Base-by-base conservation (phyloP, 2,329 filamentous ascomycete genomes). In the Alternaria postmessia region DNA sequence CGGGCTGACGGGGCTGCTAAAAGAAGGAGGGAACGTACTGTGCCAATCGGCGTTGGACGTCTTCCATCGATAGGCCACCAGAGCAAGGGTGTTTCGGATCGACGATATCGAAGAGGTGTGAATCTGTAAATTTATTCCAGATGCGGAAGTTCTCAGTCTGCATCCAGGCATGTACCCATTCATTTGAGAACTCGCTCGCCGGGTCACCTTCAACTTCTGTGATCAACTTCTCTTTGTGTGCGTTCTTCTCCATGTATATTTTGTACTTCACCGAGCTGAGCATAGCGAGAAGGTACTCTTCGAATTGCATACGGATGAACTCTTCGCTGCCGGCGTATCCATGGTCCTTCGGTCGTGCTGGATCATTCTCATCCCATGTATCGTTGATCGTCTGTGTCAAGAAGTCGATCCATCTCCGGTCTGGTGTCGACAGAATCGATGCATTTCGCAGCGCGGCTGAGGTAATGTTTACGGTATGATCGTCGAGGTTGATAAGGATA, bases 321-420 rank as follows among this genome's bases (percentile, higher is more conserved):
- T 98, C 95, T 80, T 99, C 95, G 64, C 93, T 97, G 30, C 95
- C 95, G 38, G 93, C 89, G 73, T 97, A 99, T 30, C 94, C 94
- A 83, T 97, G 90, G 2, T 93, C 96, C 72, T 93, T 97, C n/a
- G 95, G 95, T 48, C 92, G 86, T 63, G 88, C 88, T 0, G 95
- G 95, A 72, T 98, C 94, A 5, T 88, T 64, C 42, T 97, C 93
- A 75, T 99, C 95, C 95, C 95, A 99, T 0, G 95, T 97, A 66
- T 98, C 93, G 71, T 95, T 92, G 22, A 99, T 92, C 39, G 93
- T 91, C 71, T 97, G 92, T 0, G 93, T 96, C 54, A 99, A 86
- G 70, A 93, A 94, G 80, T 99, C 95, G 68, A 99, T 97, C 94
- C 95, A 99, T 58, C 95, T 87, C 60, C 95, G 87, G 75, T 99